Base-by-base conservation (phyloP, 1,139 yeast genomes). In the Schizosaccharomyces versatilis region DNA sequence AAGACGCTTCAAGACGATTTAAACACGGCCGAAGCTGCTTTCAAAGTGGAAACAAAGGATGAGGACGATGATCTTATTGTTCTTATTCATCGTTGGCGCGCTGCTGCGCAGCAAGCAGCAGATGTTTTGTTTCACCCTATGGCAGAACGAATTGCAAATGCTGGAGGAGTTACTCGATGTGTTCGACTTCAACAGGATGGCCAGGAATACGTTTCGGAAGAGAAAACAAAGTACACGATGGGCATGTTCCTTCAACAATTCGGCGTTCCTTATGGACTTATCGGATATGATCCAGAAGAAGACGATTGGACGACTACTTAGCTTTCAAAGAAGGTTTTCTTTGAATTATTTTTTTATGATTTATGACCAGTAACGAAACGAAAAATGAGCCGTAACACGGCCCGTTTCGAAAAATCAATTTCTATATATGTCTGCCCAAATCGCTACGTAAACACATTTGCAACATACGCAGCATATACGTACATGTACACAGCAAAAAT, bases 81-180 rank as follows among this genome's bases (percentile, higher is more conserved):
- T 7, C 47, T 54, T 6, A 36, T 54, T 24, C 36, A 32, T 10
- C 53, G 52, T 24, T 54, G 55, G 55, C 42, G 51, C 14, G 7
- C n/a, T 5, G 55, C 57, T 6, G 54, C 56, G 9, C 56, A 54
- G 51, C 38, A 40, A 10, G 56, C 56, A 12, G 56, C 56, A 9
- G 15, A 47, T n/a, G 52, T 51, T 15, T 41, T 54, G 41, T 54
- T 39, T 36, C 38, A 32, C 7, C 44, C 42, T 14, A 53, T 54
- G 44, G 47, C 55, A n/a, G 56, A 51, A 36, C 52, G 57, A n/a
- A 47, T 54, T 32, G 41, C 42, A 39, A 36, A 39, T 10, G 56
- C 40, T 44, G 56, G 56, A 9, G 51, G 56, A 6, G 52, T 17
- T 9, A 54, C 38, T 7, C 32, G 9, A 19, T 42, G 52, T 10